Conservation (phyloP, 805 yeast genomes). For the Metschnikowia continentalis region DNA sequence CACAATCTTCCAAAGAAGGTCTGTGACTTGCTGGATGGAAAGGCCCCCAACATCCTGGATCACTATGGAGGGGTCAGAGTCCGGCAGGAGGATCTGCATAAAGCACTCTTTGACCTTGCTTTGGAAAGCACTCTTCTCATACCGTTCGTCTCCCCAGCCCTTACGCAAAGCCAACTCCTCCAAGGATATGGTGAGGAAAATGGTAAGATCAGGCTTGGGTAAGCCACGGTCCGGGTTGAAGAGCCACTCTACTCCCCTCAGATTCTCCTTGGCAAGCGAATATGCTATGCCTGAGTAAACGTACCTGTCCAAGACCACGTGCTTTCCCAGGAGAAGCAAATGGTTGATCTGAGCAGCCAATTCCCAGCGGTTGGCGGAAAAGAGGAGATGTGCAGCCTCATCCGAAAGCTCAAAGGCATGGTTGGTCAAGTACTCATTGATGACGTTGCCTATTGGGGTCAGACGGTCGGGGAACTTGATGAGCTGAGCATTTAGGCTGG, state of each 20-base stretch:
- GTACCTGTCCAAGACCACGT: constrained; percentile 78
- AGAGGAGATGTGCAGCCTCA: constrained; percentile 79
- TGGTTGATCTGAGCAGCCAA: constrained; percentile 43
- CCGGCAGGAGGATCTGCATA: constrained; percentile 36
- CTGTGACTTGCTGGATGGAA: constrained; percentile 51
- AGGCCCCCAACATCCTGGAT: constrained; percentile 59
- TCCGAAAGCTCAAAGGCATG: constrained; percentile 53
- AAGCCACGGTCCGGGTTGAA: constrained; percentile 75
- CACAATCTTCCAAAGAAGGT: constrained; percentile 38
- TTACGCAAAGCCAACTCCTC: constrained; percentile 48
- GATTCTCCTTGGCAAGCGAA: constrained; percentile 66
- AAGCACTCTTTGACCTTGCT: constrained; percentile 62
- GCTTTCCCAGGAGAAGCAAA: constrained; percentile 47
- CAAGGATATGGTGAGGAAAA: constrained; percentile 63
- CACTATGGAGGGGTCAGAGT: constrained; percentile 28
- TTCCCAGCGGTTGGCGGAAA: constrained; percentile 97
- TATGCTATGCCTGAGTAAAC: constrained; percentile 92
- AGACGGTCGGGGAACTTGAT: constrained; percentile 86
- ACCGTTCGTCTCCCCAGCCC: constrained; percentile 93
- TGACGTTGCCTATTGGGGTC: constrained; percentile 75
- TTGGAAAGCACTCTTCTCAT: constrained; percentile 76
- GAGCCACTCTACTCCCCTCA: constrained; percentile 68
- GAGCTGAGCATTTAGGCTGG: constrained; percentile 30
- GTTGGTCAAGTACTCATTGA: constrained; percentile 65
- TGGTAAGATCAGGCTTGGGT: constrained; percentile 78